Conservation (phyloP, 305 asterid species). For the Caryopteris hybrid region DNA sequence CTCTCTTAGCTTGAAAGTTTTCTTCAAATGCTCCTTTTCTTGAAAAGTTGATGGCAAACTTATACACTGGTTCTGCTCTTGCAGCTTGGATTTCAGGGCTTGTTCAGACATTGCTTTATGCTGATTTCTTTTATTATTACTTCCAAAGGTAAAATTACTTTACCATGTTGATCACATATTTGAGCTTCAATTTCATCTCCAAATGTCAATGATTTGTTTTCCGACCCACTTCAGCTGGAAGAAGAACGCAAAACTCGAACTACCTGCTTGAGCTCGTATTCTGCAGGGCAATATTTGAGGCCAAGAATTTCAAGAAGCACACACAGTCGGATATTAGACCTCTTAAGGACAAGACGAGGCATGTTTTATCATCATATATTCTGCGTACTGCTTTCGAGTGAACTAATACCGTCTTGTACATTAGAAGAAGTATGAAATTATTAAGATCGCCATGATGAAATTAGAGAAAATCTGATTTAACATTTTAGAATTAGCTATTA, state of each 20-base stretch:
- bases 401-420: background rate
- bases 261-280: constrained; percentile 59
- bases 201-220: background rate
- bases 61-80: constrained; percentile 10
- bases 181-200: background rate
- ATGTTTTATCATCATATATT: background rate
- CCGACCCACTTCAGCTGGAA: constrained; percentile 62
- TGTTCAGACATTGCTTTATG: constrained; percentile 75
- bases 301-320: background rate
- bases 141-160: constrained; percentile 61
- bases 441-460: background rate
- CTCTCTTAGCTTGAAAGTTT: background rate
- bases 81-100: constrained; percentile 86
- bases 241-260: constrained; percentile 66
- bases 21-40: background rate
- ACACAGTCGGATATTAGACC: background rate
- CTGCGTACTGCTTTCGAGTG: background rate
- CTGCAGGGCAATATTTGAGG: background rate
- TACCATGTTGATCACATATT: background rate
- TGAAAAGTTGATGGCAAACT: background rate
- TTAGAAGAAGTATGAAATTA: background rate
- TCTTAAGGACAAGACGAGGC: background rate
- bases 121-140: constrained; percentile 88
- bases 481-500: background rate
- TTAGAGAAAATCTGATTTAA: background rate